Conservation (phyloP, 169 alveolate genomes). For the Theileria parva region DNA sequence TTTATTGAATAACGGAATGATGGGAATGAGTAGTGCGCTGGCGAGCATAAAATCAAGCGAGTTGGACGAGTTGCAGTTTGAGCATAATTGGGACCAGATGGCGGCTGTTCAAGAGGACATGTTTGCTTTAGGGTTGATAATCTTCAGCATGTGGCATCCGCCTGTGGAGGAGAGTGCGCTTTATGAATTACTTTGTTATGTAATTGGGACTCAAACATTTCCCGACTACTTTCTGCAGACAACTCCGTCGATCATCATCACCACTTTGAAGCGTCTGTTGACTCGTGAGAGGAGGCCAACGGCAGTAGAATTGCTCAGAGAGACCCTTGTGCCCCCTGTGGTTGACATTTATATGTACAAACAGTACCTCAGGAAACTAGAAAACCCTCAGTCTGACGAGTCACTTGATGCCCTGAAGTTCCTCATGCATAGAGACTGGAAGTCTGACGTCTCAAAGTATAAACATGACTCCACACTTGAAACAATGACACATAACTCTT, state of each 20-base stretch:
- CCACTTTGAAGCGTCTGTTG: conserved; percentile 49
- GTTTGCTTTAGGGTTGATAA: conserved; percentile 57
- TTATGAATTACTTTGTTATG: conserved; percentile 28
- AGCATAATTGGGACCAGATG: neutral
- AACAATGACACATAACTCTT: conserved; percentile 16
- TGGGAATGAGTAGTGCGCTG: neutral
- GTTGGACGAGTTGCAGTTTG: neutral
- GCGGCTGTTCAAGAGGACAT: conserved; percentile 64
- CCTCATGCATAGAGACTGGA: conserved; percentile 43
- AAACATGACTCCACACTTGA: conserved; percentile 21
- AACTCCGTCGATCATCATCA: conserved; percentile 51
- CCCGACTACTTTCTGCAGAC: conserved; percentile 55
- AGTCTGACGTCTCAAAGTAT: conserved; percentile 31
- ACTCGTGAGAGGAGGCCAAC: conserved; percentile 60
- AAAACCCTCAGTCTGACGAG: conserved; percentile 61
- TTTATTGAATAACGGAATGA: too few species aligned
- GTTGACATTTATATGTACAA: conserved; percentile 60
- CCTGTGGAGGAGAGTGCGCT: conserved; percentile 44
- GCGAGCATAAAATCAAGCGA: neutral
- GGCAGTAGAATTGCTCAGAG: conserved; percentile 59
- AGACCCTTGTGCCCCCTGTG: conserved; percentile 67
- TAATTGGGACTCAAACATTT: conserved; percentile 30
- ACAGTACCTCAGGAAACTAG: conserved; percentile 57
- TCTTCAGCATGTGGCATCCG: conserved; percentile 69
- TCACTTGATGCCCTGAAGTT: conserved; percentile 53